Percentiles rank a stretch among this genome's conserved stretches.
phyloP scores from a whole-genome alignment of 1,139 yeast genomes.

The Pichia sp. region DNA sequence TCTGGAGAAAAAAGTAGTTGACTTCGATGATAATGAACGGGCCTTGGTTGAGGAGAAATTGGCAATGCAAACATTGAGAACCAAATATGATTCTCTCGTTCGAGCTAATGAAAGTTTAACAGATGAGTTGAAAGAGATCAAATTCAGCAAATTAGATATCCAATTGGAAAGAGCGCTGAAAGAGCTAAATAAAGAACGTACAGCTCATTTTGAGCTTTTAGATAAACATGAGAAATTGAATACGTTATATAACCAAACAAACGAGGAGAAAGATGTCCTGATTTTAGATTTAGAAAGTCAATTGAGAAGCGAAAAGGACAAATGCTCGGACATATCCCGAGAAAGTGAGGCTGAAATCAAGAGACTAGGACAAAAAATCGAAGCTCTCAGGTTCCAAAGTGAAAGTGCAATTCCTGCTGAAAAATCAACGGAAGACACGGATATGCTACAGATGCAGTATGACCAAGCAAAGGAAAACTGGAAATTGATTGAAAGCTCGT shows the following conservation, averaged over 20 bases:
- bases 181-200: slow-evolving; percentile 36
- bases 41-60: slow-evolving; percentile 25
- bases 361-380: slow-evolving; percentile 48
- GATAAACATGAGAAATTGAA: slow-evolving; percentile 39
- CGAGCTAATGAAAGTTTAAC: slow-evolving; percentile 25
- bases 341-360: slow-evolving; percentile 45
- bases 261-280: slow-evolving; percentile 35
- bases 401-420: slow-evolving; percentile 21
- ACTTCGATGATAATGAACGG: slow-evolving; percentile 28
- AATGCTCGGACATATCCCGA: slow-evolving; percentile 29
- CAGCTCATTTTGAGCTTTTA: slow-evolving; percentile 31
- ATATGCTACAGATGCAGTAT: slow-evolving; percentile 61
- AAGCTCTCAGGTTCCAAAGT: slow-evolving; percentile 34
- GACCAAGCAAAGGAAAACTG: slow-evolving; percentile 46
- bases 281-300: slow-evolving; percentile 31
- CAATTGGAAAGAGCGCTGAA: slow-evolving; percentile 39
- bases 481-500: slow-evolving; percentile 32
- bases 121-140: slow-evolving; percentile 32
- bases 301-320: slow-evolving; percentile 21
- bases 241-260: slow-evolving; percentile 40
- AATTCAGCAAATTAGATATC: slow-evolving; percentile 36
- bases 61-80: slow-evolving; percentile 29
- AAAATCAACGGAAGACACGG: slow-evolving; percentile 25
- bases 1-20: slow-evolving; percentile 32
- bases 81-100: slow-evolving; percentile 23